phyloP scores from a whole-genome alignment of 306 rosid species.

The Sindora glabra region DNA sequence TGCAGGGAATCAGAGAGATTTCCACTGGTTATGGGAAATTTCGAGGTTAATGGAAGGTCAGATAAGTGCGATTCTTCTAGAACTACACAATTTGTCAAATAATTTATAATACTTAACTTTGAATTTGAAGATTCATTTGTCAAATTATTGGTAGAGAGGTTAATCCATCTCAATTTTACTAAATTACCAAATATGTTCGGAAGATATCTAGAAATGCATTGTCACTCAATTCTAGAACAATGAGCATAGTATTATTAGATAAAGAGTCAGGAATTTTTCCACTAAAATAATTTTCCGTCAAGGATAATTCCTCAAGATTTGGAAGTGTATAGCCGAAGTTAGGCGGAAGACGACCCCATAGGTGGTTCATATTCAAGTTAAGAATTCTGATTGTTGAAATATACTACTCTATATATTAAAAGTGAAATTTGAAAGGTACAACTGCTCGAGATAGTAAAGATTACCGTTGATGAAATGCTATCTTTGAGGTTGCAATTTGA shows the following conservation, averaged over 20 bases:
- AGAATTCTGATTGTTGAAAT: not conserved
- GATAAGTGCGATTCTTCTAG: not conserved
- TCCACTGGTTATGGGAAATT: not conserved
- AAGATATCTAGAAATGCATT: not conserved
- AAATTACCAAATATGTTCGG: not conserved
- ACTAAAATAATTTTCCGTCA: not conserved
- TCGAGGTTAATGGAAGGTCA: not conserved
- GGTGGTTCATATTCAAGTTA: not conserved
- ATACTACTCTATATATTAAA: too few species aligned
- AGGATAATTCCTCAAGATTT: not conserved
- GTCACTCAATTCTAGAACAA: not conserved
- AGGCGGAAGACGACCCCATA: not conserved
- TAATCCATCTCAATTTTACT: not conserved
- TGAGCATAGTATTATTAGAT: not conserved
- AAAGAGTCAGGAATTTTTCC: not conserved
- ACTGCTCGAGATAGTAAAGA: too few species aligned
- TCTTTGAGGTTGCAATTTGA: too few species aligned
- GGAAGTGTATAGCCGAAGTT: not conserved
- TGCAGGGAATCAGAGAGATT: constrained; percentile 1
- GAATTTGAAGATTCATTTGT: not conserved
- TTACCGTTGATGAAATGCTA: not conserved
- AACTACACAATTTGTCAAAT: not conserved
- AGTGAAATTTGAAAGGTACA: too few species aligned
- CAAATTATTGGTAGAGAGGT: not conserved
- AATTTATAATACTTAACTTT: not conserved